Evolutionary conservation across 2,329 filamentous ascomycete species (phyloP).

Genomic region (Tolypocladium capitatum): DNA sequence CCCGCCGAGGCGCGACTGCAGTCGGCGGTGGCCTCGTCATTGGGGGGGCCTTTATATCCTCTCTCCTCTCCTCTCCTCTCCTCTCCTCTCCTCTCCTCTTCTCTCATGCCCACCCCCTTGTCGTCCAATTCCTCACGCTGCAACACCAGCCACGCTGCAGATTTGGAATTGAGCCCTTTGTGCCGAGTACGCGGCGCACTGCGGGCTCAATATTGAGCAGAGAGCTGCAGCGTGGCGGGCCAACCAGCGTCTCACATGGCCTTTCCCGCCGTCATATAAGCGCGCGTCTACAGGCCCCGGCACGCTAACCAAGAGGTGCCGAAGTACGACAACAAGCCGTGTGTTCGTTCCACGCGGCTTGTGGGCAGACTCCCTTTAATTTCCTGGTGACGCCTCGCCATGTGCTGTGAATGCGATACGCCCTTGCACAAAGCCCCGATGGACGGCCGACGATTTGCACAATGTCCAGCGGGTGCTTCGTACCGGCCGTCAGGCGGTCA

Average conservation of each 20-base stretch:
- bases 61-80: no score
- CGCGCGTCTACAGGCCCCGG: constrained; percentile 4
- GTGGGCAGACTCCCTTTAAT: neutral
- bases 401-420: neutral
- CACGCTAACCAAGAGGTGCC: neutral
- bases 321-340: neutral
- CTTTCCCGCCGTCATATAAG: neutral
- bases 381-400: neutral
- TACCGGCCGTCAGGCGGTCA: neutral
- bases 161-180: neutral
- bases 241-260: neutral
- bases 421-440: neutral
- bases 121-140: neutral
- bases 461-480: neutral
- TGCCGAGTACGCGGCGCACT: neutral
- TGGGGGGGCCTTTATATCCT: no score
- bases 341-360: neutral
- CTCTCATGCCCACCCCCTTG: no score
- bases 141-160: neutral
- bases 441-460: neutral
- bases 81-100: no score
- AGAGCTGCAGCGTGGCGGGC: neutral
- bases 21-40: no score
- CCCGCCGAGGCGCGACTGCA: no score
- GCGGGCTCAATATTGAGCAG: neutral